phyloP scores from a whole-genome alignment of 2,329 filamentous ascomycete genomes.

The Cladosporium velox region DNA sequence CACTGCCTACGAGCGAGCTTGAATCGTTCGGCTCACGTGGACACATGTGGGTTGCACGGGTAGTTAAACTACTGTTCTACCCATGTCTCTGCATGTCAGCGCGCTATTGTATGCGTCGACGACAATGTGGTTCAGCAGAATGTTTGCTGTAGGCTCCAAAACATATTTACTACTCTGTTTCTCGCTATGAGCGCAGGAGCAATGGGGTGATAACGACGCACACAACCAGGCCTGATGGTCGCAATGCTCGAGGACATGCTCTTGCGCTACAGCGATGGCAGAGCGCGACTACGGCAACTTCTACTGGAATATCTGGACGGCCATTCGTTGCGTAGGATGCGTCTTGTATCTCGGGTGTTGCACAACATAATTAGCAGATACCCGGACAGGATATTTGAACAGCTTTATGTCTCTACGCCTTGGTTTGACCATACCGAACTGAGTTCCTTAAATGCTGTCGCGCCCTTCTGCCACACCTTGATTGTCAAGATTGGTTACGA shows the following conservation, averaged over 20 bases:
- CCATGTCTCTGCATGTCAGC: neutral
- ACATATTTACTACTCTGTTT: neutral
- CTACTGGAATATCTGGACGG: constrained; percentile 26
- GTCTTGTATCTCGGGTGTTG: constrained; percentile 24
- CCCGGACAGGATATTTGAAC: constrained; percentile 23
- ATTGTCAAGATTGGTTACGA: constrained; percentile 25
- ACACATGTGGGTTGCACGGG: neutral
- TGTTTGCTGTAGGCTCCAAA: neutral
- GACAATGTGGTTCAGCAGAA: neutral
- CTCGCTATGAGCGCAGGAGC: neutral
- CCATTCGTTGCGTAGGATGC: constrained; percentile 24
- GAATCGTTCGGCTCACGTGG: neutral
- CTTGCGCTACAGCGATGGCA: constrained; percentile 18
- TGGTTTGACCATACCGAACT: constrained; percentile 2
- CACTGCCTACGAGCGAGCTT: constrained; percentile 37
- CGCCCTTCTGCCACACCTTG: constrained; percentile 26
- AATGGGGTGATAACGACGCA: neutral
- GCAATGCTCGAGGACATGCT: constrained; percentile 28
- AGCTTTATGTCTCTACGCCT: constrained; percentile 26
- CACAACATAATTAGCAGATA: constrained; percentile 24
- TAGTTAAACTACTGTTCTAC: neutral
- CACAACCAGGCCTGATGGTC: constrained; percentile 21
- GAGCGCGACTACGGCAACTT: constrained; percentile 17
- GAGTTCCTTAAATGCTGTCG: constrained; percentile 14
- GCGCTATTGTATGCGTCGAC: neutral